Evolutionary conservation across 2,329 filamentous ascomycete species (phyloP), one percentile per base, ranked within the genome.

Genomic region (Amesomyces nigricolor): DNA sequence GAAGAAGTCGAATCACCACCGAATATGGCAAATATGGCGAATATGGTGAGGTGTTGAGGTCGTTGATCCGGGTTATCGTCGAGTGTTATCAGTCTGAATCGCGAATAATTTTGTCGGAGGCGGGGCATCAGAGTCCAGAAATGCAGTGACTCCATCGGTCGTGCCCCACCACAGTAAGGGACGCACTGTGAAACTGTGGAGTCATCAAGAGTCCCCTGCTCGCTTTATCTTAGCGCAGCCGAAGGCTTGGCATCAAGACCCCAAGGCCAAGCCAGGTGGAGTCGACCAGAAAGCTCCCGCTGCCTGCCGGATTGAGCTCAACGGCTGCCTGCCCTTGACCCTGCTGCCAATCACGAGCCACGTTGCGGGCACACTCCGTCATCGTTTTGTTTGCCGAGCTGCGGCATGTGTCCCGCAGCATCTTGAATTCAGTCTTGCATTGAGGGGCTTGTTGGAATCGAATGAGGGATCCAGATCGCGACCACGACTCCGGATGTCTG

Each of bases 121-220:
- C 62, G 62, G 62, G 62, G 61, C 60, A 57, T n/a, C 42, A 3
- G 32, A 35, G 22, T 30, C n/a, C 44, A 48, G 39, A 43, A 48
- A 52, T 63, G 39, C 39, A 48, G 50, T 63, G 61, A 61, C 62
- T 59, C 56, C 61, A 62, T 42, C 40, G 26, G 37, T 62, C 61
- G 62, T 64, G 48, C 62, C 62, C 62, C 62, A 64, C 62, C 62
- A 64, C 6, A 14, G 47, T 54, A 16, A 26, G 22, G 6, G 22
- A 26, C 22, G 22, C 22, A 26, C 22, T 26, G 22, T 26, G 6
- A 26, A 26, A 26, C 22, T 26, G 22, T 26, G 22, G 22, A 26
- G 22, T 26, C 22, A 26, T 26, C n/a, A 39, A 56, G 48, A 35
- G 43, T 11, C 9, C 40, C n/a, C n/a, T 47, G 35, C 47, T 38